These are phyloP conservation scores for Thuja plicata DNA, from an alignment of 83 land plant species.

Conservation along the genomic window DNA sequence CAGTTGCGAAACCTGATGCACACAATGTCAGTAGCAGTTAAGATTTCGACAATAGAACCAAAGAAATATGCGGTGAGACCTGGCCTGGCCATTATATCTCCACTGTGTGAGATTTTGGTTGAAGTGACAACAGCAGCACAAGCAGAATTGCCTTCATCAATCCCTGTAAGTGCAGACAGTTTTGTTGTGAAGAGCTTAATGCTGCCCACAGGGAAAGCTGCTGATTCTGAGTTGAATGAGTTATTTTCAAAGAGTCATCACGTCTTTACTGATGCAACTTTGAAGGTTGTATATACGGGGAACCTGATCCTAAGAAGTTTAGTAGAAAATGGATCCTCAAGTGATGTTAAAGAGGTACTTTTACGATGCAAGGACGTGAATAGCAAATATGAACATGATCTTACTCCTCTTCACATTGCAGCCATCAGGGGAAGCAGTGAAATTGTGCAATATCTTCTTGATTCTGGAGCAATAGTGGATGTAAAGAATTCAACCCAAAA, in stretches of 20 bases:
- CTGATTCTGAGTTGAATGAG: background rate
- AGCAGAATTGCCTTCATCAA: background rate
- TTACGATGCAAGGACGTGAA: background rate
- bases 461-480: constrained; percentile 34
- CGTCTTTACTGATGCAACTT: constrained; percentile 20
- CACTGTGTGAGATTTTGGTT: background rate
- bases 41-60: constrained; percentile 21
- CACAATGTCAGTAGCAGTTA: constrained; percentile 50
- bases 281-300: constrained; percentile 26
- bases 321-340: constrained; percentile 15
- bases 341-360: constrained; percentile 10
- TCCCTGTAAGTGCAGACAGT: constrained; percentile 20
- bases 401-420: constrained; percentile 11
- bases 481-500: constrained; percentile 17
- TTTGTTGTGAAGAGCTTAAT: constrained; percentile 22
- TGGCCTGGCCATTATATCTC: background rate
- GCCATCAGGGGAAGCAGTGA: constrained; percentile 19
- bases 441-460: constrained; percentile 24
- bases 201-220: constrained; percentile 19
- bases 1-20: constrained; percentile 42
- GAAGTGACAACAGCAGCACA: background rate
- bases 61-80: background rate
- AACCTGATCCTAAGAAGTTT: constrained; percentile 15
- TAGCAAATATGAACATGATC: background rate
- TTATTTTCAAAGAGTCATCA: constrained; percentile 3